These are phyloP conservation scores for Telopea speciosissima DNA, from an alignment of 177 flowering plant genomes.

Conservation along the genomic window DNA sequence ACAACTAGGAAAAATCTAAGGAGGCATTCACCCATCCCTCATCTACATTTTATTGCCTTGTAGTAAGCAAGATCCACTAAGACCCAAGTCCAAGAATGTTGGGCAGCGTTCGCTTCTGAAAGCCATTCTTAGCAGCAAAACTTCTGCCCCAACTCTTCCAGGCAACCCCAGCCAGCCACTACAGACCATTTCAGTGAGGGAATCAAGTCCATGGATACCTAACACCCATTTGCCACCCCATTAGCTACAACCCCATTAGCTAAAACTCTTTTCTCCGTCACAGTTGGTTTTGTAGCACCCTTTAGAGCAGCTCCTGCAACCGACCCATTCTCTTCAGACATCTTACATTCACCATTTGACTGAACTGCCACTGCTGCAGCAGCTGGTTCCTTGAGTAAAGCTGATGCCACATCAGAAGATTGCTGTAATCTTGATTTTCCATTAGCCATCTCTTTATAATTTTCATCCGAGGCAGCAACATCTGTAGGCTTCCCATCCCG, in stretches of 20 bases:
- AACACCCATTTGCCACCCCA: slow-evolving; percentile 39
- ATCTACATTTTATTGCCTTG: slow-evolving; percentile 4
- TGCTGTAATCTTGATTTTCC: slow-evolving; percentile 19
- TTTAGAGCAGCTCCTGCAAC: slow-evolving; percentile 27
- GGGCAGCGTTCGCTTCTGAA: slow-evolving; percentile 4
- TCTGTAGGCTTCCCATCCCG: slow-evolving; percentile 31
- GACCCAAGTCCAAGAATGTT: not conserved
- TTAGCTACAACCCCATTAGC: slow-evolving; percentile 33
- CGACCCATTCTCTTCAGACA: slow-evolving; percentile 27
- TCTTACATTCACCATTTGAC: slow-evolving; percentile 28
- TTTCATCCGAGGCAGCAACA: slow-evolving; percentile 19
- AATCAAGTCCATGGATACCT: not conserved
- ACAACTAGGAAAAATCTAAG: not conserved
- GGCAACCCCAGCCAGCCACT: slow-evolving; percentile 4
- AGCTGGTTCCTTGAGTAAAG: slow-evolving; percentile 12
- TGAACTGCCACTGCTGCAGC: slow-evolving; percentile 4
- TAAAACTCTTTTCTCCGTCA: slow-evolving; percentile 24
- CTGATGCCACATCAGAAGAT: slow-evolving; percentile 19
- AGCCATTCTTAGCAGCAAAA: slow-evolving; percentile 11
- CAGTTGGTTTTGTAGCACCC: slow-evolving; percentile 28
- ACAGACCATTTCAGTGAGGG: slow-evolving; percentile 1
- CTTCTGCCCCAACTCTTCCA: slow-evolving; percentile 10
- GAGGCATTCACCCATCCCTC: not conserved
- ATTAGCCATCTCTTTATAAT: slow-evolving; percentile 19
- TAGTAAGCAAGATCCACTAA: not conserved